phyloP scores from a whole-genome alignment of 1,284 basidiomycete species.

The Microbotryum intermedium region DNA sequence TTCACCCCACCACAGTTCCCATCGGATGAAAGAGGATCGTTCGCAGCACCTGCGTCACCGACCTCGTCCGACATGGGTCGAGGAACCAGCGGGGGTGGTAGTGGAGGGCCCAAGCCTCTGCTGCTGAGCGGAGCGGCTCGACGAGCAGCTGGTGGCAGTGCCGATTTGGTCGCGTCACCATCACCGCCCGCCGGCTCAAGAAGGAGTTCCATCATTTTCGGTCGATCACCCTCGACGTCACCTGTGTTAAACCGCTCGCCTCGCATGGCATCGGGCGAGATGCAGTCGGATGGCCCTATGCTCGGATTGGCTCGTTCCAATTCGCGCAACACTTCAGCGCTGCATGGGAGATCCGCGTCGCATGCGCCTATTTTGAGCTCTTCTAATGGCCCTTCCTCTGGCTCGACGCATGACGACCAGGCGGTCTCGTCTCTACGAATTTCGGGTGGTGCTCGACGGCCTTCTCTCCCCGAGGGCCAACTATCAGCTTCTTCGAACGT shows the following conservation, averaged over 20 bases:
- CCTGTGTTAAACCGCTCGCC: conserved; percentile 4
- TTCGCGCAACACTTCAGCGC: neutral
- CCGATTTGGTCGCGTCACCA: conserved; percentile 5
- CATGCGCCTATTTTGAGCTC: neutral
- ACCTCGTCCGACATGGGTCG: neutral
- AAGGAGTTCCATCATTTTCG: neutral
- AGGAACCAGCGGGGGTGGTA: neutral
- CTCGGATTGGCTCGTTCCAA: neutral
- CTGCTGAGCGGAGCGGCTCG: conserved; percentile 9
- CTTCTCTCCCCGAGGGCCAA: neutral
- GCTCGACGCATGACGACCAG: neutral
- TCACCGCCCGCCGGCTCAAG: neutral
- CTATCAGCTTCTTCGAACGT: neutral
- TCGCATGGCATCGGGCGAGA: conserved; percentile 1
- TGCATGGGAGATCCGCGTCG: neutral
- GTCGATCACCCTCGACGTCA: conserved; percentile 4
- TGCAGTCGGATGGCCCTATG: conserved; percentile 7
- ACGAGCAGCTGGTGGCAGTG: conserved; percentile 11
- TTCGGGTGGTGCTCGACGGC: neutral
- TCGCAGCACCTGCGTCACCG: neutral
- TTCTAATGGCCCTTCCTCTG: neutral
- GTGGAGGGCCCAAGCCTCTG: conserved; percentile 19
- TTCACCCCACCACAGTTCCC: conserved; percentile 20
- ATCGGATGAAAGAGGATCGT: neutral
- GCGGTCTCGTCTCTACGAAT: neutral